These are phyloP conservation scores for Teratosphaeria pseudoeucalypti DNA, from an alignment of 2,329 filamentous ascomycete species.

Conservation along the genomic window DNA sequence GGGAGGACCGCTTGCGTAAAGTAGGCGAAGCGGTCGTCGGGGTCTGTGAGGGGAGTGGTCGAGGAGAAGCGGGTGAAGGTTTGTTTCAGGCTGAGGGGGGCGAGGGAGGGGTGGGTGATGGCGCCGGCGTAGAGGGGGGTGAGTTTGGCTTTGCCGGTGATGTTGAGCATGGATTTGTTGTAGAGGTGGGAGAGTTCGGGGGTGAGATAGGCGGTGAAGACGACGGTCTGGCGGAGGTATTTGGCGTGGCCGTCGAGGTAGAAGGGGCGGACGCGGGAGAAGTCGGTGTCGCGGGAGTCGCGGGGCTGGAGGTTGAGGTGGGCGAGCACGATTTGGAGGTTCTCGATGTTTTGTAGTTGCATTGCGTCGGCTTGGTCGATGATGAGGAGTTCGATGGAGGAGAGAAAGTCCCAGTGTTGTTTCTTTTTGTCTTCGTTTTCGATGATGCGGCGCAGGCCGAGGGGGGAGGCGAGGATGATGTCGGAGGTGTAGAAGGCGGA, in stretches of 20 bases:
- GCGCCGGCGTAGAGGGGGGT: constrained; percentile 62
- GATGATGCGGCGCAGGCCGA: constrained; percentile 84
- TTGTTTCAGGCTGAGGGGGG: constrained; percentile 61
- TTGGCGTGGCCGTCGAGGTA: constrained; percentile 82
- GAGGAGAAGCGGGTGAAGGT: constrained; percentile 83
- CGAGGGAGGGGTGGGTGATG: constrained; percentile 32
- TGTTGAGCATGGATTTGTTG: constrained; percentile 66
- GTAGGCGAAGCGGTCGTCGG: constrained; percentile 81
- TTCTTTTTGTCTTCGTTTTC: constrained; percentile 64
- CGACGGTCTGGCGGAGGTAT: constrained; percentile 73
- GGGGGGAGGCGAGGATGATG: constrained; percentile 80
- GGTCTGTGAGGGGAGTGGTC: constrained; percentile 59
- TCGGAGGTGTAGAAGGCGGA: constrained; percentile 94
- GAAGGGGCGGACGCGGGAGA: constrained; percentile 79
- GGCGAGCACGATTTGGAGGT: constrained; percentile 82
- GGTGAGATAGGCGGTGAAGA: constrained; percentile 73
- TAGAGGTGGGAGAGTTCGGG: constrained; percentile 72
- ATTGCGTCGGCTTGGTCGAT: constrained; percentile 88
- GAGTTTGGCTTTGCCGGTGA: constrained; percentile 67
- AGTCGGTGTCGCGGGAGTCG: constrained; percentile 76
- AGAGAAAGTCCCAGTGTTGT: constrained; percentile 79
- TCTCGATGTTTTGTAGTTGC: constrained; percentile 98
- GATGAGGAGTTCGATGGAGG: constrained; percentile 82
- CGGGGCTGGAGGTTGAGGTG: constrained; percentile 86
- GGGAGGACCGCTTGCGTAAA: constrained; percentile 77